Evolutionary conservation across 148 eudicot genomes (phyloP).

Genomic region (Cornus controversa): DNA sequence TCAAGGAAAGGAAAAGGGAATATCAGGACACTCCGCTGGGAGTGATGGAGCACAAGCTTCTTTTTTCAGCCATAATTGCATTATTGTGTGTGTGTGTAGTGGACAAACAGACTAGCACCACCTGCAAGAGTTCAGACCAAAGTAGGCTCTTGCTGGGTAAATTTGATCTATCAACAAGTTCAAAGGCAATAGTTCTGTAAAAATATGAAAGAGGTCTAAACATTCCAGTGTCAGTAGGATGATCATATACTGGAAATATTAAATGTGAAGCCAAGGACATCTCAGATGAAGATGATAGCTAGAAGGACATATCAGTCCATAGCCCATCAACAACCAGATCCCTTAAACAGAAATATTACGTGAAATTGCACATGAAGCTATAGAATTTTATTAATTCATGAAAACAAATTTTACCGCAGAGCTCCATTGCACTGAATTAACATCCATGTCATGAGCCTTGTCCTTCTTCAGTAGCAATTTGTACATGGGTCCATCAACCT

Average conservation of each 20-base stretch:
- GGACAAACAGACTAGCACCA: neutral
- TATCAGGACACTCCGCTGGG: neutral
- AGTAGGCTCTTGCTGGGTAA: neutral
- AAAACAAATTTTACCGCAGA: conserved; percentile 11
- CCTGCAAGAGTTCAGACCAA: neutral
- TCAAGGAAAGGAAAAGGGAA: neutral
- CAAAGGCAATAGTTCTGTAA: neutral
- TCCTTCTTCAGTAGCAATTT: conserved; percentile 35
- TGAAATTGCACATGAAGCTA: neutral
- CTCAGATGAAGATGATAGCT: neutral
- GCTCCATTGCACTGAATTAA: conserved; percentile 36
- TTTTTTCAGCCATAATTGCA: neutral
- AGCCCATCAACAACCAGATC: neutral
- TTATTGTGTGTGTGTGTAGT: neutral
- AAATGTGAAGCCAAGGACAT: neutral
- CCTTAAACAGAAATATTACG: neutral
- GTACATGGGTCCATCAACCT: conserved; percentile 35
- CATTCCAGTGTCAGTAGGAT: neutral
- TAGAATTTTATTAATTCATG: neutral
- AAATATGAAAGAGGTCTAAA: neutral
- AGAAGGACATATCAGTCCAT: neutral
- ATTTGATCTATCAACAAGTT: neutral
- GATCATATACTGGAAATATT: neutral
- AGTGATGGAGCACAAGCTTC: neutral
- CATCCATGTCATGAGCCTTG: conserved; percentile 39